A percentile compares a stretch with the other conserved stretches of the same genome.
These are phyloP conservation scores for Lactifluus pinguis DNA, from an alignment of 768 basidiomycete genomes.

Conservation along the genomic window DNA sequence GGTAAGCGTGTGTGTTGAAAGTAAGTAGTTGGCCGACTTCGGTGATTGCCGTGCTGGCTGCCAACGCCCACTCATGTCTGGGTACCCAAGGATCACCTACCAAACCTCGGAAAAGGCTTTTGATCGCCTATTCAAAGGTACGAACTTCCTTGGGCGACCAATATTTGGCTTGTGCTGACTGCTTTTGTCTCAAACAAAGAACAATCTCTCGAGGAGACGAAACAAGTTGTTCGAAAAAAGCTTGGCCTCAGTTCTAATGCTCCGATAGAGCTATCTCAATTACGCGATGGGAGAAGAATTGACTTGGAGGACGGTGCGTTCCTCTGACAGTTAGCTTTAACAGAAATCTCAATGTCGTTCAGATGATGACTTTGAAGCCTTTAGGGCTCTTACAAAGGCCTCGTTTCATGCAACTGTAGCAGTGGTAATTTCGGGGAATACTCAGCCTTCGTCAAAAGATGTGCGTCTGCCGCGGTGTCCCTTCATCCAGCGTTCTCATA, in stretches of 20 bases:
- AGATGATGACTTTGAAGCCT: conserved; percentile 81
- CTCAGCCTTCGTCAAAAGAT: background rate
- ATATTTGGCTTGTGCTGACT: conserved; percentile 6
- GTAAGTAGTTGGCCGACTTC: background rate
- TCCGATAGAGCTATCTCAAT: conserved; percentile 36
- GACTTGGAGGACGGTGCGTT: conserved; percentile 74
- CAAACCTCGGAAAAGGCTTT: conserved; percentile 30
- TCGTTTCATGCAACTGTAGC: conserved; percentile 19
- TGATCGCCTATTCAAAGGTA: conserved; percentile 46
- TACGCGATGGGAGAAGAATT: conserved; percentile 43
- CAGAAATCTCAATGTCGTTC: background rate
- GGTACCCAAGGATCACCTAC: conserved; percentile 12
- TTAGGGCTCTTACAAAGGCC: conserved; percentile 38
- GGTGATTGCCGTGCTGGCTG: conserved; percentile 4
- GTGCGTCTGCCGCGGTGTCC: background rate
- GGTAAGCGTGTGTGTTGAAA: background rate
- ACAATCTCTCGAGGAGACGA: conserved; percentile 48
- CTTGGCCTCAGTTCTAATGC: conserved; percentile 38
- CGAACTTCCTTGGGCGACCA: background rate
- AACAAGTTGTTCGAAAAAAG: conserved; percentile 51
- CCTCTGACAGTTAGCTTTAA: background rate
- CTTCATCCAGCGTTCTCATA: background rate
- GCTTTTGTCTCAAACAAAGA: conserved; percentile 33
- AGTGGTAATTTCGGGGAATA: conserved; percentile 2
- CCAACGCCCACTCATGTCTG: background rate